These are phyloP conservation scores for Ballota nigra DNA, from an alignment of 257 asterid genomes.

Conservation along the genomic window DNA sequence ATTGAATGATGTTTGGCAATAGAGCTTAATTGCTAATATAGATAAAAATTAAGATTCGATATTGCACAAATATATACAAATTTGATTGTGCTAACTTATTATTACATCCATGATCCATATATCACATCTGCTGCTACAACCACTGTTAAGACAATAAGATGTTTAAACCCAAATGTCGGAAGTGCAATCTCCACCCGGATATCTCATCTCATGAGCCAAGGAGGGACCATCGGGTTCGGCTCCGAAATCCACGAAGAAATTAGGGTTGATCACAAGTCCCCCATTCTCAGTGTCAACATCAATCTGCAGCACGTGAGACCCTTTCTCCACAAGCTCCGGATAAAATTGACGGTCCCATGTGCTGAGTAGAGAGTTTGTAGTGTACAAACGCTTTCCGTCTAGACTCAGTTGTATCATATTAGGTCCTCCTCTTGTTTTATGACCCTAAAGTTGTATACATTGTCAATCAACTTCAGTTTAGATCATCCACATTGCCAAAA, in stretches of 20 bases:
- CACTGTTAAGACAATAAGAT: too few relatives aligned
- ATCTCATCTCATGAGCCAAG: conserved; percentile 87
- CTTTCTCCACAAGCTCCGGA: conserved; percentile 76
- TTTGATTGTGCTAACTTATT: too few relatives aligned
- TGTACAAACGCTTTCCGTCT: conserved; percentile 84
- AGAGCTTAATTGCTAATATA: too few relatives aligned
- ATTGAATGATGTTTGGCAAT: too few relatives aligned
- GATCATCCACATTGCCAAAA: too few relatives aligned
- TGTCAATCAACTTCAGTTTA: not conserved
- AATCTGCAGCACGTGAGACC: conserved; percentile 38
- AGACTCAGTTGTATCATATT: conserved; percentile 97
- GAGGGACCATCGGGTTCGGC: conserved; percentile 89
- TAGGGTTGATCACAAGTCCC: conserved; percentile 64
- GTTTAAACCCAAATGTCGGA: too few relatives aligned
- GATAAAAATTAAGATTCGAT: too few relatives aligned
- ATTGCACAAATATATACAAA: too few relatives aligned
- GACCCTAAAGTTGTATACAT: conserved; percentile 44
- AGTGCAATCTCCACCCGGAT: too few relatives aligned
- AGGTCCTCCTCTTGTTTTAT: conserved; percentile 81
- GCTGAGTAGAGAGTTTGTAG: conserved; percentile 86
- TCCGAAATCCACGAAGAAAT: conserved; percentile 80
- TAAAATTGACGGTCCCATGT: conserved; percentile 88
- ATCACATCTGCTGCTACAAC: too few relatives aligned
- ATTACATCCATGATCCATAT: too few relatives aligned
- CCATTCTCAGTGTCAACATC: conserved; percentile 65